These are phyloP conservation scores for Volutella citrinella DNA, from an alignment of 2,329 filamentous ascomycete genomes.

Conservation along the genomic window DNA sequence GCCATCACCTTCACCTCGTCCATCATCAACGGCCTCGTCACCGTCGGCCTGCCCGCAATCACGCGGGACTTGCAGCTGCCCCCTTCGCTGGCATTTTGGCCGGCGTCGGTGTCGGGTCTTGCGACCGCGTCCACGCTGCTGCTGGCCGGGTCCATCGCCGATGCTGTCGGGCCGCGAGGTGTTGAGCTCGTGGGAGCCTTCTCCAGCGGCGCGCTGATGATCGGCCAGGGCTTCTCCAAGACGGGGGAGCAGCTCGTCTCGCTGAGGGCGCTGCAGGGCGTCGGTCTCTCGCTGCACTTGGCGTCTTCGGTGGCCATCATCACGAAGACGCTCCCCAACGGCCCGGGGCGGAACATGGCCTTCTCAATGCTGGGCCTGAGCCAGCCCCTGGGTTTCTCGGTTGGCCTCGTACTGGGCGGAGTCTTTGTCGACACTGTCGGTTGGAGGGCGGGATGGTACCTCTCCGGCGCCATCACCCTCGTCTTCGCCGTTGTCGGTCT, in stretches of 20 bases:
- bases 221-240: conserved; percentile 26
- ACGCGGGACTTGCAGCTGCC: conserved; percentile 30
- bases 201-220: conserved; percentile 22
- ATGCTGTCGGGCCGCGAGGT: conserved; percentile 28
- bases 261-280: conserved; percentile 34
- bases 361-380: conserved; percentile 42
- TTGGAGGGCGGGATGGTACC: conserved; percentile 41
- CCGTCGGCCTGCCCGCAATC: conserved; percentile 37
- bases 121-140: conserved; percentile 32
- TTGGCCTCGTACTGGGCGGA: conserved; percentile 44
- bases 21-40: conserved; percentile 24
- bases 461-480: conserved; percentile 10
- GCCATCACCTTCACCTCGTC: conserved; percentile 10
- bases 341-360: conserved; percentile 34
- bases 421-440: conserved; percentile 38
- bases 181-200: conserved; percentile 31
- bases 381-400: conserved; percentile 41
- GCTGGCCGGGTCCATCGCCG: conserved; percentile 33
- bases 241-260: conserved; percentile 30
- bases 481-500: conserved; percentile 9
- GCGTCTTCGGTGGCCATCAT: conserved; percentile 33
- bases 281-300: conserved; percentile 31
- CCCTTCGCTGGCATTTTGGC: conserved; percentile 32
- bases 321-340: conserved; percentile 24
- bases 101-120: conserved; percentile 31